These are phyloP conservation scores for Anethum foeniculum DNA, from an alignment of 140 eudicot genomes.

Conservation along the genomic window DNA sequence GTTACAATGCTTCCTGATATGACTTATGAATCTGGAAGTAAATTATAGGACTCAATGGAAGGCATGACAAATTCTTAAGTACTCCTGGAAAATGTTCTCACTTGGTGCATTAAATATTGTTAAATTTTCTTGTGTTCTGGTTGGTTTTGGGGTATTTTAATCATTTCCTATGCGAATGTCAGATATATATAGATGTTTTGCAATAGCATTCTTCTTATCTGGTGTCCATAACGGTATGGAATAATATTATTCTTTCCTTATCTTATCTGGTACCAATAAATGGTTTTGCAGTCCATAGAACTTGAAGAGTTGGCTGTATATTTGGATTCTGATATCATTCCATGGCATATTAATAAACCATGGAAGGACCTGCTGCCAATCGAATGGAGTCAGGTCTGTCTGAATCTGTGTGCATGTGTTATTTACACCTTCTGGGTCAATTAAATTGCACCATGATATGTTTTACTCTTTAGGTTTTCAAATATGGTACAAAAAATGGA, in stretches of 20 bases:
- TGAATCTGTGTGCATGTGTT: conserved; percentile 9
- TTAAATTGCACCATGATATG: conserved; percentile 10
- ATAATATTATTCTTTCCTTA: neutral
- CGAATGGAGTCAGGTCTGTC: conserved; percentile 86
- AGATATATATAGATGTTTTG: neutral
- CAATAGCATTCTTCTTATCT: neutral
- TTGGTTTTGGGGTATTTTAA: neutral
- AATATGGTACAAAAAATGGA: conserved; percentile 75
- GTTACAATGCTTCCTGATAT: neutral
- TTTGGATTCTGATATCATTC: conserved; percentile 76
- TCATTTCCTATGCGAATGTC: neutral
- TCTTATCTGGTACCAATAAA: conserved; percentile 8
- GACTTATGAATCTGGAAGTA: neutral
- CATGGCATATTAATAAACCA: conserved; percentile 71
- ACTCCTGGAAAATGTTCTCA: neutral
- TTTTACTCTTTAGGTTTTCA: conserved; percentile 55
- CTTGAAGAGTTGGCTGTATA: conserved; percentile 84
- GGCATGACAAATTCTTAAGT: neutral
- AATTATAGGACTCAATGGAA: neutral
- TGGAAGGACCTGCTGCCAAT: conserved; percentile 77
- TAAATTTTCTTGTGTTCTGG: neutral
- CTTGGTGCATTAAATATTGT: neutral
- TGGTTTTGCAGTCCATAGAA: conserved; percentile 60
- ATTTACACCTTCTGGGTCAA: conserved; percentile 5
- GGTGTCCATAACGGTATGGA: neutral